Conservation (phyloP, 768 basidiomycete genomes). For the Russula sp. region DNA sequence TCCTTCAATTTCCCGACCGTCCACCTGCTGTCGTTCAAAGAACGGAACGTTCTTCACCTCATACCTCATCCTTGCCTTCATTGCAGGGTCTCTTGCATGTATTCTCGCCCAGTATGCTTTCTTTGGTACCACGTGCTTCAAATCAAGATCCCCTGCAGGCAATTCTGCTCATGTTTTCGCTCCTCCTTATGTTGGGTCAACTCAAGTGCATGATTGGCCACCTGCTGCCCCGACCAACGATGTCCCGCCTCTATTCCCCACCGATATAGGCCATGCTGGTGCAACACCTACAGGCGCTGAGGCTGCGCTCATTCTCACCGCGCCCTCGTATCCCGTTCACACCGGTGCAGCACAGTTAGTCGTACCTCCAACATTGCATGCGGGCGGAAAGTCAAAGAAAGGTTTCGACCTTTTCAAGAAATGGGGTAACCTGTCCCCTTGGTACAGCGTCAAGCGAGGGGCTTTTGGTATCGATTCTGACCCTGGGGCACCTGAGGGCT, state of each 20-base stretch:
- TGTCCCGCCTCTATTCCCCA: slow-evolving; percentile 66
- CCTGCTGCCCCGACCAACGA: slow-evolving; percentile 68
- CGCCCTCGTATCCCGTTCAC: slow-evolving; percentile 72
- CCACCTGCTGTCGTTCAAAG: slow-evolving; percentile 22
- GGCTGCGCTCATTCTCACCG: slow-evolving; percentile 62
- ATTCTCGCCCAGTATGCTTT: slow-evolving; percentile 13
- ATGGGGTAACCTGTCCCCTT: slow-evolving; percentile 84
- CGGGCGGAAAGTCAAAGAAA: slow-evolving; percentile 21
- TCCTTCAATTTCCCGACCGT: slow-evolving; percentile 36
- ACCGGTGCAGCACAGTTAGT: slow-evolving; percentile 61
- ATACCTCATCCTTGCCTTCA: slow-evolving; percentile 13
- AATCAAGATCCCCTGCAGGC: background rate
- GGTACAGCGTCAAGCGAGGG: slow-evolving; percentile 64
- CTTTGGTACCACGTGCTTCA: slow-evolving; percentile 8
- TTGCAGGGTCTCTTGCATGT: slow-evolving; percentile 16
- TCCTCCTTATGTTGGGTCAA: slow-evolving; percentile 65
- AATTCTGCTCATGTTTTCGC: slow-evolving; percentile 33
- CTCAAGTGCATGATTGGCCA: slow-evolving; percentile 60
- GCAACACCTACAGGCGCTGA: slow-evolving; percentile 76
- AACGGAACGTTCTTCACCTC: slow-evolving; percentile 1
- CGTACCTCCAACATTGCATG: slow-evolving; percentile 34
- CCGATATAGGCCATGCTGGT: slow-evolving; percentile 70
- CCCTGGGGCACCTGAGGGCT: slow-evolving; percentile 62
- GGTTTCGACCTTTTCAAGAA: slow-evolving; percentile 62
- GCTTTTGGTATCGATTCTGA: slow-evolving; percentile 68